Evolutionary conservation across 495 filamentous ascomycete genomes (phyloP).

Genomic region (Xylaria palmicola): DNA sequence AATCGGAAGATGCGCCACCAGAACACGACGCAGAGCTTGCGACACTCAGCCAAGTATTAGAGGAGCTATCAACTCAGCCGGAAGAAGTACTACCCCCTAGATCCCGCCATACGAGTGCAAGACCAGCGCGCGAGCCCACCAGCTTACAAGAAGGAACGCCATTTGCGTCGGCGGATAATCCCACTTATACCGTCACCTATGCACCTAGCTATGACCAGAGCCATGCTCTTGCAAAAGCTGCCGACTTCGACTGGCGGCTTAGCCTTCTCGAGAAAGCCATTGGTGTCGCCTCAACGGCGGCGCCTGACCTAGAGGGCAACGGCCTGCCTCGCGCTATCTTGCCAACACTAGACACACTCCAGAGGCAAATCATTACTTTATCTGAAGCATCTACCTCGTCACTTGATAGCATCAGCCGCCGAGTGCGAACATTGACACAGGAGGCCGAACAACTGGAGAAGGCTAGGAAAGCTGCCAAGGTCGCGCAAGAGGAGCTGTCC

Average conservation of each 20-base stretch:
- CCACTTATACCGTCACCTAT: constrained; percentile 56
- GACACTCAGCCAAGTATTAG: constrained; percentile 64
- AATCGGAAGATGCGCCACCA: constrained; percentile 27
- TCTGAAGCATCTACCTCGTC: constrained; percentile 61
- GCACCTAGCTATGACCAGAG: constrained; percentile 58
- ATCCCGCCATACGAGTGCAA: constrained; percentile 26
- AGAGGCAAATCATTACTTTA: constrained; percentile 66
- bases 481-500: constrained; percentile 58
- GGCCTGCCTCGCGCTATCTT: constrained; percentile 65
- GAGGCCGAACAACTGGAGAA: constrained; percentile 79
- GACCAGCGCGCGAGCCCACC: background rate
- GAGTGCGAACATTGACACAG: constrained; percentile 70
- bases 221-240: constrained; percentile 72
- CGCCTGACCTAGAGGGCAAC: constrained; percentile 61
- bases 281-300: constrained; percentile 68
- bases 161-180: constrained; percentile 15
- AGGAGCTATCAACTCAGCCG: constrained; percentile 49
- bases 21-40: constrained; percentile 45
- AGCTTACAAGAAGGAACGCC: constrained; percentile 17
- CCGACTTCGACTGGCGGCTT: constrained; percentile 83
- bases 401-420: constrained; percentile 71
- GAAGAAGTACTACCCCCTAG: constrained; percentile 32
- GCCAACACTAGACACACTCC: constrained; percentile 74
- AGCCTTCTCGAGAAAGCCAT: constrained; percentile 75
- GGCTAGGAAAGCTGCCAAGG: constrained; percentile 68